A percentile compares a stretch with the other conserved stretches of the same genome.
Conservation (phyloP, 176 grass and related monocot species). For the Eleusine coracana region DNA sequence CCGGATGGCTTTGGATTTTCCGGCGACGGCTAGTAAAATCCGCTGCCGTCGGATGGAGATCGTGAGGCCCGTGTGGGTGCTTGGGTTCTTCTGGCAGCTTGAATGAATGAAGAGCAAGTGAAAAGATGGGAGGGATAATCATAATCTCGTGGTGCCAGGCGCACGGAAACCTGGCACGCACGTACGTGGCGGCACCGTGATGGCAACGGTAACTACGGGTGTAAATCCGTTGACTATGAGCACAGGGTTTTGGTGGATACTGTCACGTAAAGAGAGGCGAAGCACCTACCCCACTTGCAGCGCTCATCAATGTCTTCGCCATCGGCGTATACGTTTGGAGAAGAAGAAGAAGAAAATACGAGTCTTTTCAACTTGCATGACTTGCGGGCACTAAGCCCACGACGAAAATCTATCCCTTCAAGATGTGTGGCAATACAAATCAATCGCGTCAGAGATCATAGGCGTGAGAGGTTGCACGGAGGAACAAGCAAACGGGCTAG, state of each 20-base stretch:
- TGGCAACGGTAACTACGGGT: constrained; percentile 13
- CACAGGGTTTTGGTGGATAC: neutral
- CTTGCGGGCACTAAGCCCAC: neutral
- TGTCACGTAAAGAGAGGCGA: neutral
- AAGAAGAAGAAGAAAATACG: neutral
- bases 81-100: neutral
- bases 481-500: constrained; percentile 10
- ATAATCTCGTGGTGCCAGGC: neutral
- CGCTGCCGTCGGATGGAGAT: neutral
- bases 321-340: neutral
- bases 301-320: neutral
- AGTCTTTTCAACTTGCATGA: neutral
- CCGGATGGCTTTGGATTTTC: neutral
- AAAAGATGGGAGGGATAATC: neutral
- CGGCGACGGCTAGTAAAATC: neutral
- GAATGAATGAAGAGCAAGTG: neutral
- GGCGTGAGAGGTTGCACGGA: neutral
- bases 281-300: neutral
- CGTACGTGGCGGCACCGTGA: constrained; percentile 22
- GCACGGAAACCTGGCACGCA: constrained; percentile 3
- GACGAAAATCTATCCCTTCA: neutral
- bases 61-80: neutral
- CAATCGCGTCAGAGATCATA: neutral
- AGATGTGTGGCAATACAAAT: neutral
- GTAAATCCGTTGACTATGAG: neutral